Evolutionary conservation across 805 yeast genomes (phyloP).

Genomic region (Saccharomyces kudriavzevii): DNA sequence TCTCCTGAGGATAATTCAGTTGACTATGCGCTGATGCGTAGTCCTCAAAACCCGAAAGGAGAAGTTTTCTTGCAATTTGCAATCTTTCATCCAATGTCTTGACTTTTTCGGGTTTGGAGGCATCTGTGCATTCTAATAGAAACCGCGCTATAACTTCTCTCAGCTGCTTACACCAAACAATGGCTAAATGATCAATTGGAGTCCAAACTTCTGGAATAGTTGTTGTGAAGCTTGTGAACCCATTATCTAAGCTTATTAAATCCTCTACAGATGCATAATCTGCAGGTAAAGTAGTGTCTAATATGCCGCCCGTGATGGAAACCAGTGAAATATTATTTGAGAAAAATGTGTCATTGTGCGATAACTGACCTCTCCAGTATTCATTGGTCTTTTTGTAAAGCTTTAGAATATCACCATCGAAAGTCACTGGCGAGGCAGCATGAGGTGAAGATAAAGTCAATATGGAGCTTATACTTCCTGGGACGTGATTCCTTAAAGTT

Average conservation of each 20-base stretch:
- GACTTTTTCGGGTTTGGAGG: slow-evolving; percentile 40
- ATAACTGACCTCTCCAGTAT: slow-evolving; percentile 68
- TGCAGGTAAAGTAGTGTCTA: slow-evolving; percentile 77
- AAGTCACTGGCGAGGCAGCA: slow-evolving; percentile 83
- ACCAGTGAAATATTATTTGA: slow-evolving; percentile 52
- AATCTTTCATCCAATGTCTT: slow-evolving; percentile 48
- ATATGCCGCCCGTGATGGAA: slow-evolving; percentile 83
- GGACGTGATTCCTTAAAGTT: slow-evolving; percentile 65
- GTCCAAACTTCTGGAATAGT: slow-evolving; percentile 92
- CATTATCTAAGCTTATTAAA: slow-evolving; percentile 63
- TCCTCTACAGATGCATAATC: slow-evolving; percentile 76
- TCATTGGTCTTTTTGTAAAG: slow-evolving; percentile 67
- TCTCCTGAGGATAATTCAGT: neutral
- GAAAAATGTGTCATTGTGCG: slow-evolving; percentile 20
- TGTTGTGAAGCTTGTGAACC: slow-evolving; percentile 74
- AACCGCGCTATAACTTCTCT: slow-evolving; percentile 54
- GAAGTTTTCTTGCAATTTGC: slow-evolving; percentile 39
- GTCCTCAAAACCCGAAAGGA: slow-evolving; percentile 52
- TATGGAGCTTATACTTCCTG: slow-evolving; percentile 71
- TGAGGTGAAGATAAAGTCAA: slow-evolving; percentile 88
- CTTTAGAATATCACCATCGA: slow-evolving; percentile 77
- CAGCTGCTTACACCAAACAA: slow-evolving; percentile 93
- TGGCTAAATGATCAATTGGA: slow-evolving; percentile 87
- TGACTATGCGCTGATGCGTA: slow-evolving; percentile 13
- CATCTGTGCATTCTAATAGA: slow-evolving; percentile 54